Base-by-base conservation (phyloP, 352 stramenopile species). In the Thraustochytrium sp. region DNA sequence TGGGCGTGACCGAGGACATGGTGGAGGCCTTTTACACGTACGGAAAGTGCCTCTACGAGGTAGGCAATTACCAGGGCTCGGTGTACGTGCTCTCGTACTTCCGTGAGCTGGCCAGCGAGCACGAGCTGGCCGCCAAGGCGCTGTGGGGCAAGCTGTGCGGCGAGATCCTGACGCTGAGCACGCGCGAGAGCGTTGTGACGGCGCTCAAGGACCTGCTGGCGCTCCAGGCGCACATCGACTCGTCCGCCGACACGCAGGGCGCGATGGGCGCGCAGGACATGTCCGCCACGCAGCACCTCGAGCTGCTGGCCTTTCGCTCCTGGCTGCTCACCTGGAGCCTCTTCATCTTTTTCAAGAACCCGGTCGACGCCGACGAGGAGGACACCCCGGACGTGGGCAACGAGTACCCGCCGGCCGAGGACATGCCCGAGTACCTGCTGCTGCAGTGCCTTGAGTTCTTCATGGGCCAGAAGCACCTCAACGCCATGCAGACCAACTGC, bases 261-360 rank as follows among this genome's bases (percentile, higher is more conserved):
- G n/a, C 68, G 23, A 26, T 26, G 13, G 59, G 59, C 9, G 26
- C 59, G 13, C 59, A 72, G 59, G 59, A 72, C 59, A 21, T 72
- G 16, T 44, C 59, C 26, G 59, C 59, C 59, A 83, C 42, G 89
- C 90, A 90, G 61, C 88, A 94, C 13, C 90, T 98, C 46, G 90
- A 98, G 86, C 93, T 96, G 86, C 92, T 99, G 23, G 93, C 98
- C 89, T 94, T 98, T 89, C 92, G 96, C 84, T 97, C 93, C 56
- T 99, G 97, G 97, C 89, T 99, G 37, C 90, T 99, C 53, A 96
- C 99, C 90, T 99, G 97, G 97, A 93, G 92, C 77, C 90, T 99
- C 29, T 99, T 99, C 88, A 95, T 96, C 61, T 95, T 96, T 82
- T 87, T 88, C 73, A 86, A 86, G n/a, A 78, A 64, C 46, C 73